Percentiles rank a stretch among this genome's conserved stretches.
phyloP scores from a whole-genome alignment of 768 basidiomycete species.

The Calocybe indica region DNA sequence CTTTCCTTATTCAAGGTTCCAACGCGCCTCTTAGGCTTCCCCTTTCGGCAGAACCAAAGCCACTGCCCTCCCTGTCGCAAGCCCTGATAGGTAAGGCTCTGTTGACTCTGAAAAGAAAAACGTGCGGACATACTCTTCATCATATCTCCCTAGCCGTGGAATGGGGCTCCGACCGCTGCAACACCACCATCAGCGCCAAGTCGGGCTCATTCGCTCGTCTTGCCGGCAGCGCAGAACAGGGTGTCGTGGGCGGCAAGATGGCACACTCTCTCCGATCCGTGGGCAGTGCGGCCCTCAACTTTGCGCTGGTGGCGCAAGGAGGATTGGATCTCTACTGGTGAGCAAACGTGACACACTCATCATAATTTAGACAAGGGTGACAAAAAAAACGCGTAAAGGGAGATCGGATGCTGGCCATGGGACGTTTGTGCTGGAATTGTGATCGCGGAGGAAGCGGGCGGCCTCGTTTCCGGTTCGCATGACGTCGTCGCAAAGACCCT shows the following conservation, averaged over 20 bases:
- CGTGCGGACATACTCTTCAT: not conserved
- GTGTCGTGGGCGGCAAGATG: constrained; percentile 73
- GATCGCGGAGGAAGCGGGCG: constrained; percentile 88
- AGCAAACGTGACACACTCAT: constrained; percentile 11
- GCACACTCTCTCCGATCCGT: constrained; percentile 77
- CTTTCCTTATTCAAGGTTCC: constrained; percentile 56
- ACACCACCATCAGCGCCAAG: constrained; percentile 50
- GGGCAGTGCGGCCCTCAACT: constrained; percentile 83
- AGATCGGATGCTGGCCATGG: constrained; percentile 82
- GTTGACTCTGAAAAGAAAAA: not conserved
- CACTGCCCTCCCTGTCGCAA: constrained; percentile 60
- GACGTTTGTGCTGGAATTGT: constrained; percentile 90
- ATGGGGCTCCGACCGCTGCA: constrained; percentile 79
- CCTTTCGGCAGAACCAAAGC: constrained; percentile 50
- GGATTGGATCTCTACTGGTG: constrained; percentile 86
- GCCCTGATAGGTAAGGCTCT: constrained; percentile 57
- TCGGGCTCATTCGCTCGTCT: constrained; percentile 65
- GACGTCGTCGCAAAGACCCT: constrained; percentile 32
- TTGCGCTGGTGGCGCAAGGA: constrained; percentile 82
- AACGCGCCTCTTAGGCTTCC: constrained; percentile 54
- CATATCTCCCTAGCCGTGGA: constrained; percentile 54
- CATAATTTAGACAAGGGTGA: constrained; percentile 1
- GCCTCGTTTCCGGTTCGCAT: constrained; percentile 69
- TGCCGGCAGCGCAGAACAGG: constrained; percentile 60
- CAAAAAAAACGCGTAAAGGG: constrained; percentile 35